Evolutionary conservation across 2,329 filamentous ascomycete genomes (phyloP).

Genomic region (Nothophaeocryptopus gaeumannii): DNA sequence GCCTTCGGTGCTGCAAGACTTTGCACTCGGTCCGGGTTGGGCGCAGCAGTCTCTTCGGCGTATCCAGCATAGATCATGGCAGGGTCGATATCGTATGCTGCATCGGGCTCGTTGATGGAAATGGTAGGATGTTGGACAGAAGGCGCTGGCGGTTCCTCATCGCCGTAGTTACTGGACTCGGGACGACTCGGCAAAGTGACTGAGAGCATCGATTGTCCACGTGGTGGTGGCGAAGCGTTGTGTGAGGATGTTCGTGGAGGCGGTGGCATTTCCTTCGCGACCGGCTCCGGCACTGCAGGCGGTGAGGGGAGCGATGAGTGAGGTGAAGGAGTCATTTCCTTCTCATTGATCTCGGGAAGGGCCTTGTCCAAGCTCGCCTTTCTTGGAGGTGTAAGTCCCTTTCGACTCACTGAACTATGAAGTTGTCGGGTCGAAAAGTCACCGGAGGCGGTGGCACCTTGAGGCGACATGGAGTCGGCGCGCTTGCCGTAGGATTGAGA

Average conservation of each 20-base stretch:
- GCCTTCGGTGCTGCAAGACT: conserved; percentile 14
- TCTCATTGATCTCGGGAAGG: conserved; percentile 21
- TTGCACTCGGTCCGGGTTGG: conserved; percentile 18
- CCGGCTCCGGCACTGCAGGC: conserved; percentile 18
- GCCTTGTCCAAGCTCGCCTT: conserved; percentile 21
- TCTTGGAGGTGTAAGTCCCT: conserved; percentile 7
- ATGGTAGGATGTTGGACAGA: conserved; percentile 11
- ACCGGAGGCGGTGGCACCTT: conserved; percentile 9
- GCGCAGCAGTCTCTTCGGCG: conserved; percentile 18
- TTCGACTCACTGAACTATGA: conserved; percentile 21
- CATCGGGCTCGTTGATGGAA: conserved; percentile 24
- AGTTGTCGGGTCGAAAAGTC: conserved; percentile 24
- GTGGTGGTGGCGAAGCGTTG: conserved; percentile 17
- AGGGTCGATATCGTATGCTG: conserved; percentile 28
- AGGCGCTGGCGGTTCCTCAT: conserved; percentile 21
- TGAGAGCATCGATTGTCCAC: conserved; percentile 25
- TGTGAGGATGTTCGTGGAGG: conserved; percentile 13
- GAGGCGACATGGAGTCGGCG: conserved; percentile 35
- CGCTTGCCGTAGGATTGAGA: conserved; percentile 51
- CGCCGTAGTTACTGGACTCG: conserved; percentile 31
- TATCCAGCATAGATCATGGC: conserved; percentile 26
- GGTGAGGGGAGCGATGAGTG: conserved; percentile 6
- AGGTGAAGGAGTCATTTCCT: conserved; percentile 10
- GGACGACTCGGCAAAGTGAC: conserved; percentile 18
- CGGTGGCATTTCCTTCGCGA: conserved; percentile 21